Conservation (phyloP, 2,329 filamentous ascomycete genomes). For the Pyrenophora seminiperda region DNA sequence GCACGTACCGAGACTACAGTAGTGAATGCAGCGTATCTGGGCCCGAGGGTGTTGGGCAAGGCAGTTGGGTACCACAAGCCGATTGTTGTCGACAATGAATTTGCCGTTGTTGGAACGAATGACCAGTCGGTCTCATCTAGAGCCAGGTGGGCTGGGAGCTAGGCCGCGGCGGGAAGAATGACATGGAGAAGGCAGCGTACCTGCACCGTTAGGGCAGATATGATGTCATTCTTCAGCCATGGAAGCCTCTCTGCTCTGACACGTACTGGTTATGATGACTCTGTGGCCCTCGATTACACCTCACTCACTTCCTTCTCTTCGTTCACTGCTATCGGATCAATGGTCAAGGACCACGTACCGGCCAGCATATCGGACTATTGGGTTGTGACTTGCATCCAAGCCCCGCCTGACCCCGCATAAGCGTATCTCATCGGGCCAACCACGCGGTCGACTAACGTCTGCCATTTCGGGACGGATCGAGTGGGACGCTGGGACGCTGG, state of each 20-base stretch:
- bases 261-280: background rate
- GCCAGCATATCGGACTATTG: constrained; percentile 14
- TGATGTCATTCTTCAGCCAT: constrained; percentile 31
- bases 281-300: constrained; percentile 1
- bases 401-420: constrained; percentile 40
- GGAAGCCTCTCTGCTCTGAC: background rate
- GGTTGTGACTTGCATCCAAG: constrained; percentile 15
- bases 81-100: constrained; percentile 80
- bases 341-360: constrained; percentile 32
- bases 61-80: constrained; percentile 75
- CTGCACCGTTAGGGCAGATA: constrained; percentile 4
- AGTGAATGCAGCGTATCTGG: constrained; percentile 78
- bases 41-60: constrained; percentile 60
- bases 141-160: too few relatives aligned
- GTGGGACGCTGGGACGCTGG: constrained; percentile 15
- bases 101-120: constrained; percentile 58
- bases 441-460: constrained; percentile 29
- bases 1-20: constrained; percentile 70
- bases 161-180: constrained; percentile 13
- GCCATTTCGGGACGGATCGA: constrained; percentile 42
- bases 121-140: background rate
- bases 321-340: constrained; percentile 10
- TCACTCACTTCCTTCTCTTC: constrained; percentile 5
- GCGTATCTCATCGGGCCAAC: constrained; percentile 36
- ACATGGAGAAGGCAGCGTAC: constrained; percentile 20